Evolutionary conservation across 805 yeast genomes (phyloP).

Genomic region (Maudiozyma barnettii): DNA sequence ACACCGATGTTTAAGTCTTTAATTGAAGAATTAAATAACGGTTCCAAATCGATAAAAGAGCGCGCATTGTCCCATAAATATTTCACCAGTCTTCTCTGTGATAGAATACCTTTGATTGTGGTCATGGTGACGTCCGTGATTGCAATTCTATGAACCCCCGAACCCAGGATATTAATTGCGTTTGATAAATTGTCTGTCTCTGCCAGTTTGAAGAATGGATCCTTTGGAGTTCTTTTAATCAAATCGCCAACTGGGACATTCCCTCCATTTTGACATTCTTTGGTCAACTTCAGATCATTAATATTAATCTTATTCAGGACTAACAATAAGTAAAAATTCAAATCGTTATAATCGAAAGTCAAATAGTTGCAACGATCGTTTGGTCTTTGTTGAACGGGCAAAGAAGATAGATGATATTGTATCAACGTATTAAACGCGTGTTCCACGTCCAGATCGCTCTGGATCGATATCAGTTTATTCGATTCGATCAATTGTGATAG

Average conservation of each 20-base stretch:
- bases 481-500: slow-evolving; percentile 66
- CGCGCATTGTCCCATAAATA: slow-evolving; percentile 90
- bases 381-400: slow-evolving; percentile 54
- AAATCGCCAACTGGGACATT: slow-evolving; percentile 86
- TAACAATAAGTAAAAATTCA: slow-evolving; percentile 73
- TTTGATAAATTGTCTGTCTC: slow-evolving; percentile 58
- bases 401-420: slow-evolving; percentile 63
- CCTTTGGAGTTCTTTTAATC: slow-evolving; percentile 72
- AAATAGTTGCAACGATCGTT: slow-evolving; percentile 52
- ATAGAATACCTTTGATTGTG: slow-evolving; percentile 68
- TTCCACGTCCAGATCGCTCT: slow-evolving; percentile 62
- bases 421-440: slow-evolving; percentile 74
- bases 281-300: slow-evolving; percentile 21
- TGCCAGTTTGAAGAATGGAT: slow-evolving; percentile 71
- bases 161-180: slow-evolving; percentile 77
- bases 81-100: slow-evolving; percentile 78
- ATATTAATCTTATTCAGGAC: slow-evolving; percentile 62
- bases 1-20: slow-evolving; percentile 69
- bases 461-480: slow-evolving; percentile 63
- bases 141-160: slow-evolving; percentile 90
- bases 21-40: slow-evolving; percentile 55
- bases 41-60: slow-evolving; percentile 70
- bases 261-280: slow-evolving; percentile 68
- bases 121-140: slow-evolving; percentile 47
- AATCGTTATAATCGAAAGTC: slow-evolving; percentile 84